Percentiles rank a stretch among this genome's conserved stretches.
Evolutionary conservation across 768 basidiomycete genomes (phyloP).

Genomic region (Baorangia bicolor): DNA sequence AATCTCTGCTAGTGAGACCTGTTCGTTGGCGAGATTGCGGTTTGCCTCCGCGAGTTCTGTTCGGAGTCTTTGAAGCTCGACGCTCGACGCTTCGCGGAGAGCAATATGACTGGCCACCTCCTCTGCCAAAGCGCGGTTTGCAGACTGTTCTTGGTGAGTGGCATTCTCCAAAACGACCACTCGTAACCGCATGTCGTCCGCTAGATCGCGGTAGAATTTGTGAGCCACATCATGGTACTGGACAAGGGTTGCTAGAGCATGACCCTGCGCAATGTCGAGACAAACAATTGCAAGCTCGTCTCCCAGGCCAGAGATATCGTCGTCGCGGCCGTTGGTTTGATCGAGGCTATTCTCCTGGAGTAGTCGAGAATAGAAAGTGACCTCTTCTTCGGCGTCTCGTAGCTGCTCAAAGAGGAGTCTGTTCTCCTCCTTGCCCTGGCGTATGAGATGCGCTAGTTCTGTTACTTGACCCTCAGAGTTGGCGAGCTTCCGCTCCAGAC

Average conservation of each 20-base stretch:
- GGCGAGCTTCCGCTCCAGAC: conserved; percentile 66
- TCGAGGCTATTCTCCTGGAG: conserved; percentile 7
- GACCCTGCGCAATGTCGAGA: conserved; percentile 18
- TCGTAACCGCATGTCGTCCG: conserved; percentile 33
- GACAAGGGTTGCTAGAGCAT: conserved; percentile 9
- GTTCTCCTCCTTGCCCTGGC: conserved; percentile 55
- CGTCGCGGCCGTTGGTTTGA: not conserved
- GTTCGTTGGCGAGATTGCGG: conserved; percentile 20
- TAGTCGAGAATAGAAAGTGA: conserved; percentile 9
- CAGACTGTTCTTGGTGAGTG: conserved; percentile 14
- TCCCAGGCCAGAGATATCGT: conserved; percentile 13
- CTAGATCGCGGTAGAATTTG: conserved; percentile 38
- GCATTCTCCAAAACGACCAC: conserved; percentile 7
- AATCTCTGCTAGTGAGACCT: conserved; percentile 18
- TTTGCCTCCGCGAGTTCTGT: conserved; percentile 35
- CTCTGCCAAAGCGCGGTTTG: conserved; percentile 21
- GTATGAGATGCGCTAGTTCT: conserved; percentile 62
- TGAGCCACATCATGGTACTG: conserved; percentile 25
- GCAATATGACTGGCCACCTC: conserved; percentile 43
- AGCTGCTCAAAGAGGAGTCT: conserved; percentile 35
- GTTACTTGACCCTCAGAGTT: conserved; percentile 66
- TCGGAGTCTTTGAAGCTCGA: conserved; percentile 41
- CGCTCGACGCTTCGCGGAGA: conserved; percentile 42
- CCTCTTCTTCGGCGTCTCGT: conserved; percentile 18
- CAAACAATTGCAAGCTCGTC: conserved; percentile 14